phyloP scores from a whole-genome alignment of 2,329 filamentous ascomycete species.

The Paramyrothecium sp. region DNA sequence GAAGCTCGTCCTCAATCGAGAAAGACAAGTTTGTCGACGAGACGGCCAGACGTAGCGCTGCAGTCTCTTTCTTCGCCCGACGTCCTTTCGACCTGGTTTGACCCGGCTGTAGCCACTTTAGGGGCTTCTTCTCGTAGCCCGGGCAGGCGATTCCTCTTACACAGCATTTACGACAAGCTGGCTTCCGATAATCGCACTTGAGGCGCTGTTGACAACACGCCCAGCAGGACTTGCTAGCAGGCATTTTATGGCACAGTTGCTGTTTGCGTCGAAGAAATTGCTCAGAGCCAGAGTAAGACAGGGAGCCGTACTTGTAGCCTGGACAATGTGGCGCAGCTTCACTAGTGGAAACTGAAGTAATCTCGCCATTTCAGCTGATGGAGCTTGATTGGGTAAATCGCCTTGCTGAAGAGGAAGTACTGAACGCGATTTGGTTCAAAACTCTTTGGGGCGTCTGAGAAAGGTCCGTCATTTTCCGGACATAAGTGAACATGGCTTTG shows the following conservation, averaged over 20 bases:
- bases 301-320: no score
- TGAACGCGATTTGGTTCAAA: no score
- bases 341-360: no score
- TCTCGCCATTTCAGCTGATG: no score
- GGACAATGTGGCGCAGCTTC: no score
- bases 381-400: no score
- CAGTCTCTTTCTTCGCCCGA: conserved; percentile 8
- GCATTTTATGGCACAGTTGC: conserved; percentile 1
- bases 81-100: conserved; percentile 16
- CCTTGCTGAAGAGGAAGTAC: no score
- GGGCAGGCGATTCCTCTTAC: conserved; percentile 9
- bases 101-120: conserved; percentile 16
- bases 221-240: conserved; percentile 12
- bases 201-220: conserved; percentile 15
- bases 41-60: background rate
- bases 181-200: conserved; percentile 14
- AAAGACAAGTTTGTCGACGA: background rate
- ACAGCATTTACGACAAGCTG: conserved; percentile 12
- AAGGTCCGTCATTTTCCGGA: no score
- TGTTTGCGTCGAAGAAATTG: no score
- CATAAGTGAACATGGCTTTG: no score
- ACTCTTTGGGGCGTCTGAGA: no score
- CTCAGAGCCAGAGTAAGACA: no score
- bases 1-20: background rate
- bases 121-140: conserved; percentile 17